Base-by-base conservation (phyloP, 768 basidiomycete genomes). In the Lactifluus volemus region DNA sequence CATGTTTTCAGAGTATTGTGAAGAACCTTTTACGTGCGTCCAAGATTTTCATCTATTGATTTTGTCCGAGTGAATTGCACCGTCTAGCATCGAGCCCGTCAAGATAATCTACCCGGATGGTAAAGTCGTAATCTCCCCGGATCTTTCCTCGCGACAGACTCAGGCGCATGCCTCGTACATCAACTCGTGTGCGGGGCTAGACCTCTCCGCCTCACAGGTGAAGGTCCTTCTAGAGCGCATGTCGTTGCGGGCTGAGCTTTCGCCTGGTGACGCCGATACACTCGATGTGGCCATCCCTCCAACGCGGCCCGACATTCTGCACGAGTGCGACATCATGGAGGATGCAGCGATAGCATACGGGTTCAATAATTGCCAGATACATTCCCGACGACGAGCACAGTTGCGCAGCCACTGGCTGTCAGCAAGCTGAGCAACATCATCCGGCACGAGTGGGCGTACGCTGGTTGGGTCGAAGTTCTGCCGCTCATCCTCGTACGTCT, bases 1-100 rank as follows among this genome's bases (percentile, higher is more conserved):
- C n/a, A 96, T 98, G 95, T 99, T 99, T 75, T 88, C 96, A 2
- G 95, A 98, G 73, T 97, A 99, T 70, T 93, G 91, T 71, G 82
- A 83, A 63, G 84, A 91, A 45, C 91, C 94, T 4, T 98, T 86
- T 82, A 86, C 90, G 95, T 98, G 73, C 65, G 92, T 74, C 21
- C 19, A 34, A 19, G 38, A n/a, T 21, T 50, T 21, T 49, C 59
- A 11, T 65, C 52, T 15, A 32, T 60, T 30, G 29, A 57, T 39
- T 55, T 41, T 47, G 15, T 61, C 49, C 53, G 25, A 21, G 48
- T 25, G 6, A 53, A n/a, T 12, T 39, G 30, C 59, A 19, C 44
- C 44, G 48, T 50, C 12, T 68, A 98, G 94, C 25, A 88, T 99
- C 58, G 97, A 99, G 75, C 96, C 97, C 1, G 91, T 94, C 69